Evolutionary conservation across 495 filamentous ascomycete species (phyloP), one percentile per base, ranked within the genome.

Genomic region (Recurvomyces mirabilis): DNA sequence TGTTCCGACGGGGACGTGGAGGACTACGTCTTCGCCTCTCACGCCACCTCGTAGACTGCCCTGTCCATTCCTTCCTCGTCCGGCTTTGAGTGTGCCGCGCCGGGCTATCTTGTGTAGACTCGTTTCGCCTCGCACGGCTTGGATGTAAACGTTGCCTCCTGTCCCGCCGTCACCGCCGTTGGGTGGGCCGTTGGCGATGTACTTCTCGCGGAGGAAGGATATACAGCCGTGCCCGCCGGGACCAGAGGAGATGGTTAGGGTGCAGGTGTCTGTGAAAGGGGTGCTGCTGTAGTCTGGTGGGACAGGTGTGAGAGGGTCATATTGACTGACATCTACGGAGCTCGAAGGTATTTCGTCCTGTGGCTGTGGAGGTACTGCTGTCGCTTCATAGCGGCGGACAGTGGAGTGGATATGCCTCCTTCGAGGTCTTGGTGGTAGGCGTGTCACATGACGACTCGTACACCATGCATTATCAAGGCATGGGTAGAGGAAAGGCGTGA

Each of bases 101-200:
- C 89, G 74, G 9, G 83, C 82, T 12, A 98, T 72, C 62, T 95
- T 98, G 62, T 96, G 87, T 41, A 98, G 65, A 46, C 84, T 91
- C 0, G 84, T 94, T 59, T 95, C 79, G 44, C 86, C 86, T 31
- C 79, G 79, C 7, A 94, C 78, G 3, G 91, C 88, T 61, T 95
- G 93, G 42, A 98, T 91, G 65, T 91, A 96, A 48, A 98, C 67
- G 54, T 79, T 88, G 15, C 91, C 91, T 34, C 91, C 91, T 39
- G 73, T 81, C 12, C 91, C 91, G 22, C 91, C 91, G 61, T 96
- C 86, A 37, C 91, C 91, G 36, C 91, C 93, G 62, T 96, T 95
- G n/a, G 91, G 70, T n/a, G 89, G 89, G 0, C 91, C 91, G 41
- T 86, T 73, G 35, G 77, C 72, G 18, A 94, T 69, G 60, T 77